Conservation (phyloP, 805 yeast genomes). For the Yarrowia deformans region DNA sequence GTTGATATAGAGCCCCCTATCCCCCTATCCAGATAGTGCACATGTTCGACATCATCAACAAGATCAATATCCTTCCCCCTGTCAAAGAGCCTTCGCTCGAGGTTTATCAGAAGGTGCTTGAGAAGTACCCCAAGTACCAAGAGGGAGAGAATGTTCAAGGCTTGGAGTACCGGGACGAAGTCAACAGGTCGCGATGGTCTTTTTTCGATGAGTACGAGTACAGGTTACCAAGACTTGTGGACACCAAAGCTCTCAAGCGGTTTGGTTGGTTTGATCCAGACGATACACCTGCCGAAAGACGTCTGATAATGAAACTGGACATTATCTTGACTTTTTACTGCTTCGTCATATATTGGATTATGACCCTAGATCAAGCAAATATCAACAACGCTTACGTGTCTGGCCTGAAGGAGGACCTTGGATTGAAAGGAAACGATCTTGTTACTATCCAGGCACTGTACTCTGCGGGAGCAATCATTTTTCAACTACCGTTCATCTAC, state of each 20-base stretch:
- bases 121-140: not conserved
- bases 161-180: not conserved
- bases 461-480: not conserved
- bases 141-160: not conserved
- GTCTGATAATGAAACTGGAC: not conserved
- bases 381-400: not conserved
- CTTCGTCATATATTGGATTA: not conserved
- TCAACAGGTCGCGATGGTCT: not conserved
- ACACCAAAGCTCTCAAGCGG: not conserved
- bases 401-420: not conserved
- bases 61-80: not conserved
- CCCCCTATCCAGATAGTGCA: not conserved
- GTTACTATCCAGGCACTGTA: not conserved
- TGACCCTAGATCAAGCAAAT: not conserved
- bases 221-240: not conserved
- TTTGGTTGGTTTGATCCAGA: constrained; percentile 1
- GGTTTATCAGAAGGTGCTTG: not conserved
- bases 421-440: not conserved
- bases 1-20: too few relatives aligned
- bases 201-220: not conserved
- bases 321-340: not conserved
- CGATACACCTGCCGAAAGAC: not conserved
- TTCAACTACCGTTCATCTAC: not conserved
- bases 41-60: not conserved
- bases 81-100: not conserved